Percentiles rank a stretch among this genome's conserved stretches.
phyloP scores from a whole-genome alignment of 2,329 filamentous ascomycete species.

The Dactylellina leptospora region DNA sequence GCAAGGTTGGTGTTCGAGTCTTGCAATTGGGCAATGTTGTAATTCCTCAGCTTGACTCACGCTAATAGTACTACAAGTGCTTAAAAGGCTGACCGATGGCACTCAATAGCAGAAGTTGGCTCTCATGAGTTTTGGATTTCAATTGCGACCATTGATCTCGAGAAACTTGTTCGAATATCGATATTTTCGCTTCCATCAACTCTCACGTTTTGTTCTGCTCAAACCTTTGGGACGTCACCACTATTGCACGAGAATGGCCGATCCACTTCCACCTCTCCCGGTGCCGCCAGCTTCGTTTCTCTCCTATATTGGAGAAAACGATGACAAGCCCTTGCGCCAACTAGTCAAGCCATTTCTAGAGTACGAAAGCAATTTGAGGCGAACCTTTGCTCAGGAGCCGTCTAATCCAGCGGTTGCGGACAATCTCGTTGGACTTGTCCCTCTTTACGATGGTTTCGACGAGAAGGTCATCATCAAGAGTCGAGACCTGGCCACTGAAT shows the following conservation, averaged over 20 bases:
- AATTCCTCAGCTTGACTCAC: no score
- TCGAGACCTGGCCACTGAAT: constrained; percentile 68
- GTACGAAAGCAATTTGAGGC: constrained; percentile 73
- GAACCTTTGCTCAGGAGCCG: constrained; percentile 73
- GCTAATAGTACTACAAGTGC: no score
- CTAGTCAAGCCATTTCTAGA: constrained; percentile 73
- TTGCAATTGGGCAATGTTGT: no score
- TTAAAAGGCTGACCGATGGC: no score
- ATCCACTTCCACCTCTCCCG: constrained; percentile 3
- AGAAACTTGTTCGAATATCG: no score
- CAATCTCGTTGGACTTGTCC: constrained; percentile 63
- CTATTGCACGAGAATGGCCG: constrained; percentile 2
- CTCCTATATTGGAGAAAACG: constrained; percentile 67
- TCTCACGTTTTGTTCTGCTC: neutral
- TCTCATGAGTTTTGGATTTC: no score
- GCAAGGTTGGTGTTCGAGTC: no score
- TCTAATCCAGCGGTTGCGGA: constrained; percentile 60
- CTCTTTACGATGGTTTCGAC: constrained; percentile 66
- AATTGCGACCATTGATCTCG: no score
- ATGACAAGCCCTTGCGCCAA: constrained; percentile 66
- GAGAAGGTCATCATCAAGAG: constrained; percentile 71
- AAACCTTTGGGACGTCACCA: neutral
- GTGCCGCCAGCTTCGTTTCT: constrained; percentile 58
- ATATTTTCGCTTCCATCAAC: no score
- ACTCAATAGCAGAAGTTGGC: no score